Conservation (phyloP, 2,329 filamentous ascomycete species). For the Diplodia seriata region DNA sequence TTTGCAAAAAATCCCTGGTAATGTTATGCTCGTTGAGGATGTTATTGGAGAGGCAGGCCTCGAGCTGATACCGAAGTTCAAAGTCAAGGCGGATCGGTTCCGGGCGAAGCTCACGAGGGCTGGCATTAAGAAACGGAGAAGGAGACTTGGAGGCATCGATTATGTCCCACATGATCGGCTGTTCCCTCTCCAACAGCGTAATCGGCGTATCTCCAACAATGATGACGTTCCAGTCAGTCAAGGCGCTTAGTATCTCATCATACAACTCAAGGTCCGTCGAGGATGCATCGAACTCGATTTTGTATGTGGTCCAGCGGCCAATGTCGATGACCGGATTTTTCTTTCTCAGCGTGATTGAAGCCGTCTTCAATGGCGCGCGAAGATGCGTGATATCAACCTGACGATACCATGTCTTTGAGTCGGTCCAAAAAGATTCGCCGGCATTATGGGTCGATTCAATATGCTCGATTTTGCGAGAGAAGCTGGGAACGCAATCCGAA, state of each 20-base stretch:
- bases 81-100: slow-evolving; percentile 62
- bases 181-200: slow-evolving; percentile 39
- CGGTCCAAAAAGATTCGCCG: slow-evolving; percentile 58
- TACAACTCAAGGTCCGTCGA: slow-evolving; percentile 47
- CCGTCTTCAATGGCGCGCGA: slow-evolving; percentile 38
- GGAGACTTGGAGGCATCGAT: slow-evolving; percentile 34
- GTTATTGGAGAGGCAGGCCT: slow-evolving; percentile 87
- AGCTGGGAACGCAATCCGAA: slow-evolving; percentile 51
- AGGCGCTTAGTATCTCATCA: slow-evolving; percentile 56
- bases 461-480: slow-evolving; percentile 49
- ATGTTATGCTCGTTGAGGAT: slow-evolving; percentile 79
- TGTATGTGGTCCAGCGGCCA: slow-evolving; percentile 70
- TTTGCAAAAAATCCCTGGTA: slow-evolving; percentile 68
- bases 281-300: slow-evolving; percentile 55
- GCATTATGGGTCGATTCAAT: slow-evolving; percentile 51
- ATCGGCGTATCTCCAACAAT: slow-evolving; percentile 57
- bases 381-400: slow-evolving; percentile 67
- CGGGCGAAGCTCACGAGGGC: neutral
- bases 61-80: slow-evolving; percentile 83
- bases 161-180: slow-evolving; percentile 39
- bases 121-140: neutral
- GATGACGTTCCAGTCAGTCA: slow-evolving; percentile 76
- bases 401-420: slow-evolving; percentile 66
- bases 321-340: slow-evolving; percentile 36
- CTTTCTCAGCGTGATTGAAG: slow-evolving; percentile 53